Conservation (phyloP, 768 basidiomycete species). For the Termitomyces eurrhizus region DNA sequence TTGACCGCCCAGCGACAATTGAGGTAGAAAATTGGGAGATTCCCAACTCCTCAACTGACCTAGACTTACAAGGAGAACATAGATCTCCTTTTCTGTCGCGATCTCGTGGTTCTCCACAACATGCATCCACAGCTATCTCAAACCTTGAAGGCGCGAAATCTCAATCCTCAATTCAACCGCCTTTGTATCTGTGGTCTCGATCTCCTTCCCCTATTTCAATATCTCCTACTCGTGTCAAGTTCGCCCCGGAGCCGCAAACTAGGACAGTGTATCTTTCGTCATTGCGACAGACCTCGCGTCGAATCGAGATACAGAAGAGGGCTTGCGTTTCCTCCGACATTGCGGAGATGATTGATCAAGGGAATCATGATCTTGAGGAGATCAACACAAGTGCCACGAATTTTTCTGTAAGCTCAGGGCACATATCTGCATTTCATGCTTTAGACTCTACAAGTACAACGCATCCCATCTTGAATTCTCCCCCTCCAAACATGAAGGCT, state of each 20-base stretch:
- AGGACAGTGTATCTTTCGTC: constrained; percentile 6
- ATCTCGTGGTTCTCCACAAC: constrained; percentile 20
- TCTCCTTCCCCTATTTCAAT: constrained; percentile 9
- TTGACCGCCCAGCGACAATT: neutral
- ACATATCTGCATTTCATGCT: neutral
- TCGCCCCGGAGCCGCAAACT: constrained; percentile 14
- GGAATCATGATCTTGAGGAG: neutral
- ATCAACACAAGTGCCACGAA: neutral
- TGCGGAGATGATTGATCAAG: neutral
- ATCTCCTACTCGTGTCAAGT: constrained; percentile 19
- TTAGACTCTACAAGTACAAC: constrained; percentile 13
- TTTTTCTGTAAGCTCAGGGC: neutral
- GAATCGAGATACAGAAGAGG: neutral
- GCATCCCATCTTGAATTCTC: constrained; percentile 18
- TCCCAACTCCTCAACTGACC: neutral
- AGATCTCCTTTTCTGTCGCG: constrained; percentile 10
- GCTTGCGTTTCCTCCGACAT: neutral
- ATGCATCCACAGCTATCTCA: constrained; percentile 19
- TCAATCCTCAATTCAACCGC: constrained; percentile 28
- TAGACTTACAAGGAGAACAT: constrained; percentile 12
- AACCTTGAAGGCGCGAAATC: constrained; percentile 4
- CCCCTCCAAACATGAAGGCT: constrained; percentile 15
- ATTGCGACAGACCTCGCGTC: neutral
- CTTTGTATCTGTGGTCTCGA: constrained; percentile 18
- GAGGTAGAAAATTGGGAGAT: constrained; percentile 1